These are phyloP conservation scores for Blastocladiella emersonii DNA, from an alignment of 371 early-diverging fungal species.

Conservation along the genomic window DNA sequence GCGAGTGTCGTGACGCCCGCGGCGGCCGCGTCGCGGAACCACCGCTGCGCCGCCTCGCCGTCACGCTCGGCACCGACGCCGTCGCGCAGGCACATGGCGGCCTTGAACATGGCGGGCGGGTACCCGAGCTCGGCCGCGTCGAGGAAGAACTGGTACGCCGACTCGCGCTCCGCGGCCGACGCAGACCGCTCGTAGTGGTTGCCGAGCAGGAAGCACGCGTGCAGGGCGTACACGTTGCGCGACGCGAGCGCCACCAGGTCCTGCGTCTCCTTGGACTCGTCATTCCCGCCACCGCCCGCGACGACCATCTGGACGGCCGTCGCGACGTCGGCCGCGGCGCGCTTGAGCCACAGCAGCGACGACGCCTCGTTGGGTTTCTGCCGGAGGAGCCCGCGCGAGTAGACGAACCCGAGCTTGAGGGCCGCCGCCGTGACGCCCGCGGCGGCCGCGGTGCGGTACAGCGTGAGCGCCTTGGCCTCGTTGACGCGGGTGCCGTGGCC, in stretches of 20 bases:
- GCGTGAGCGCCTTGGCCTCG: constrained; percentile 1
- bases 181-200: neutral
- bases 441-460: constrained; percentile 1
- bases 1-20: neutral
- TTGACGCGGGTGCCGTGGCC: constrained; percentile 2
- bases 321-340: neutral
- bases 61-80: neutral
- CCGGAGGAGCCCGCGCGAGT: neutral
- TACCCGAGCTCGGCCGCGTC: constrained; percentile 6
- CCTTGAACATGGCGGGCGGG: constrained; percentile 4
- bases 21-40: neutral
- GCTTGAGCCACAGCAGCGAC: constrained; percentile 5
- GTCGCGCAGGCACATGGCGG: constrained; percentile 2
- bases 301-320: neutral
- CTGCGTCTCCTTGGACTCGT: neutral
- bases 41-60: neutral
- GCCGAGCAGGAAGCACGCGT: constrained; percentile 6
- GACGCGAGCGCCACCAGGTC: neutral
- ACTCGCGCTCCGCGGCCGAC: neutral
- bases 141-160: neutral
- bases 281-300: no score
- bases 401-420: constrained; percentile 2
- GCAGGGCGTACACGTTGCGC: constrained; percentile 2
- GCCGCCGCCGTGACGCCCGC: constrained; percentile 4
- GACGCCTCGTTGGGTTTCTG: constrained; percentile 6